phyloP scores from a whole-genome alignment of 306 rosid genomes.

The apple (Malus domestica) region DNA sequence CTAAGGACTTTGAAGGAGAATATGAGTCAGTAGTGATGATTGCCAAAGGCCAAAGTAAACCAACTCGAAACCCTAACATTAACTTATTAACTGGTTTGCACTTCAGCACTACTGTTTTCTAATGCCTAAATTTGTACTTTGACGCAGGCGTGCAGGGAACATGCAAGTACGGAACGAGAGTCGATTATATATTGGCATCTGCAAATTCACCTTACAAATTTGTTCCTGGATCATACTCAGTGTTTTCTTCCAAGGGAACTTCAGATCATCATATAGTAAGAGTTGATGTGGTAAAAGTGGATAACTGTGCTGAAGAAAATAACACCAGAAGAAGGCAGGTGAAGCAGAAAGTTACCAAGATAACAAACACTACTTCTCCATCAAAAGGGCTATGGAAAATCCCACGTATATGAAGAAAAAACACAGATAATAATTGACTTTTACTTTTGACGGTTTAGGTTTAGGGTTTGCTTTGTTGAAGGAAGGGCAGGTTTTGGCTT shows the following conservation, averaged over 20 bases:
- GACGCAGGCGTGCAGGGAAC: slow-evolving; percentile 91
- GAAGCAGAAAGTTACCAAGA: slow-evolving; percentile 45
- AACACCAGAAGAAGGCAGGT: slow-evolving; percentile 22
- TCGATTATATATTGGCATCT: slow-evolving; percentile 82
- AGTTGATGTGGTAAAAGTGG: slow-evolving; percentile 53
- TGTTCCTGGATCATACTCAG: slow-evolving; percentile 85
- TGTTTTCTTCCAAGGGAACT: slow-evolving; percentile 90
- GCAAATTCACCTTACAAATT: slow-evolving; percentile 56
- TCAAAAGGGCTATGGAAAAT: slow-evolving; percentile 61
- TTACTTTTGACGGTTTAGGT: neutral
- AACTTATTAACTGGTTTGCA: neutral
- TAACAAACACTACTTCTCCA: slow-evolving; percentile 43
- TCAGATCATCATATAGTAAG: slow-evolving; percentile 98
- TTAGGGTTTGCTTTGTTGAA: slow-evolving; percentile 7
- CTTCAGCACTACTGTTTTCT: neutral
- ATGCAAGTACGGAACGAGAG: slow-evolving; percentile 92
- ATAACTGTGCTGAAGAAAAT: slow-evolving; percentile 22
- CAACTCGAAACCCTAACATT: neutral
- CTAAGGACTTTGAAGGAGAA: slow-evolving; percentile 74
- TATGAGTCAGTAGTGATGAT: slow-evolving; percentile 81
- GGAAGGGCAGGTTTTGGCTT: neutral
- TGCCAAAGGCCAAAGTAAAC: slow-evolving; percentile 96
- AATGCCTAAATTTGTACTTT: neutral
- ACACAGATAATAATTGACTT: neutral
- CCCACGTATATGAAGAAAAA: slow-evolving; percentile 6